A percentile compares a stretch with the other conserved stretches of the same genome.
phyloP scores from a whole-genome alignment of 352 stramenopile genomes.

The Elongisporangium anandrum region DNA sequence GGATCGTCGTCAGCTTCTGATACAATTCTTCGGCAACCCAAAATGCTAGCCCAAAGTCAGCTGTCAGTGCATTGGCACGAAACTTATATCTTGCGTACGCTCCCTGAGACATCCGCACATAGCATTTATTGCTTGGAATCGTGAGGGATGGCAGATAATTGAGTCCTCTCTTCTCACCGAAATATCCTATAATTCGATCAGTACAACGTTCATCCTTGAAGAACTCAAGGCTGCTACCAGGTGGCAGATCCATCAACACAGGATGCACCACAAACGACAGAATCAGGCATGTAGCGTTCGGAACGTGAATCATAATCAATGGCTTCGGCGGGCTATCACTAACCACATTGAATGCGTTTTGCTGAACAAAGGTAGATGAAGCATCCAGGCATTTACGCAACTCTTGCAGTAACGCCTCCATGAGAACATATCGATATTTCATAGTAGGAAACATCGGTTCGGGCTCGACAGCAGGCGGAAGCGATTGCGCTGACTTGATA shows the following conservation, averaged over 20 bases:
- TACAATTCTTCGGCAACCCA: constrained; percentile 73
- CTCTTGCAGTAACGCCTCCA: constrained; percentile 54
- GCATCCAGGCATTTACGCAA: constrained; percentile 47
- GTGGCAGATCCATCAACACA: constrained; percentile 73
- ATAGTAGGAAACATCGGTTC: constrained; percentile 20
- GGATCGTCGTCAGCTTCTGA: constrained; percentile 40
- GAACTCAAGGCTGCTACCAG: constrained; percentile 66
- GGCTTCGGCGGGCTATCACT: constrained; percentile 67
- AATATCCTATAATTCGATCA: constrained; percentile 67
- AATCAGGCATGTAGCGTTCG: constrained; percentile 58
- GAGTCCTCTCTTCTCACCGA: constrained; percentile 64
- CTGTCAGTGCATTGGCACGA: constrained; percentile 59
- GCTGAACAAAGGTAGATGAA: constrained; percentile 39
- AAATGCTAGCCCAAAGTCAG: constrained; percentile 65
- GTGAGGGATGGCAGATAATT: constrained; percentile 63
- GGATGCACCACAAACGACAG: constrained; percentile 79
- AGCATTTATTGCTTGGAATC: constrained; percentile 56
- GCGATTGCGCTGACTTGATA: constrained; percentile 17
- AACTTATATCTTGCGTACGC: constrained; percentile 79
- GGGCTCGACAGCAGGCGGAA: not conserved
- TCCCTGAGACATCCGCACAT: constrained; percentile 53
- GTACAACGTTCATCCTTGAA: constrained; percentile 61
- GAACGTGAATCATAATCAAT: constrained; percentile 53
- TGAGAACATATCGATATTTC: constrained; percentile 60
- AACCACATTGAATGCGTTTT: constrained; percentile 51